Percentiles rank a stretch among this genome's conserved stretches.
phyloP scores from a whole-genome alignment of 2,329 filamentous ascomycete species.

The Sporothrix phasma region DNA sequence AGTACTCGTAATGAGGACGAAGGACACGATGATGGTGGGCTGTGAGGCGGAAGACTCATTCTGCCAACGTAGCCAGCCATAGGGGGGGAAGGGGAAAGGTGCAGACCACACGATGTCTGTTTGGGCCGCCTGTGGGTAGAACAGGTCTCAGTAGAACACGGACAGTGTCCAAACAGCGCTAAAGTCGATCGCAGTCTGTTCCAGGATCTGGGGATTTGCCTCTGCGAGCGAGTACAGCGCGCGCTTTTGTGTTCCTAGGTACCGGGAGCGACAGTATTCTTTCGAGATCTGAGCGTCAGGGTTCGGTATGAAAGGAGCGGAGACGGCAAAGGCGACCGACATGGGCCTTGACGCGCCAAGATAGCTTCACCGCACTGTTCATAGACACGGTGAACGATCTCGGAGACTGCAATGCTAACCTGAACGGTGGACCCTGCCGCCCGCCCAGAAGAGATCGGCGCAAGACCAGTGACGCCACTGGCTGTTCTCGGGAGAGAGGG shows the following conservation, averaged over 20 bases:
- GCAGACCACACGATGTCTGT: not conserved
- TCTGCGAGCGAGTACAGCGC: not conserved
- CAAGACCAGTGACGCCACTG: slow-evolving; percentile 1
- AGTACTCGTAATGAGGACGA: too few species aligned
- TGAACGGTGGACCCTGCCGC: not conserved
- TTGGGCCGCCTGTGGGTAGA: not conserved
- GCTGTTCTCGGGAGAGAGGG: not conserved
- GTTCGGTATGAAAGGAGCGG: not conserved
- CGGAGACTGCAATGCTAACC: not conserved
- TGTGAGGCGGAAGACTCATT: not conserved
- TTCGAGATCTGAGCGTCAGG: not conserved
- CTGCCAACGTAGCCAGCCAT: not conserved
- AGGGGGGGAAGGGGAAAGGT: not conserved
- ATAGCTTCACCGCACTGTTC: not conserved
- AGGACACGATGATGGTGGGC: not conserved
- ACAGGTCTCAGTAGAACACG: not conserved
- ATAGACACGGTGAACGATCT: not conserved
- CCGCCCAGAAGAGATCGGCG: not conserved
- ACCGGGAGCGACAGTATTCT: not conserved
- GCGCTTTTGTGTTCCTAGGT: not conserved
- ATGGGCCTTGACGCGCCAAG: not conserved
- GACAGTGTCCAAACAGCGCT: not conserved
- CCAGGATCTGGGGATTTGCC: slow-evolving; percentile 1
- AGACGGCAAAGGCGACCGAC: not conserved
- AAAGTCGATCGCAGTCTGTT: slow-evolving; percentile 7